Percentiles rank a stretch among this genome's conserved stretches.
These are phyloP conservation scores for Solanum piurae DNA, from an alignment of 257 asterid genomes.

Conservation along the genomic window DNA sequence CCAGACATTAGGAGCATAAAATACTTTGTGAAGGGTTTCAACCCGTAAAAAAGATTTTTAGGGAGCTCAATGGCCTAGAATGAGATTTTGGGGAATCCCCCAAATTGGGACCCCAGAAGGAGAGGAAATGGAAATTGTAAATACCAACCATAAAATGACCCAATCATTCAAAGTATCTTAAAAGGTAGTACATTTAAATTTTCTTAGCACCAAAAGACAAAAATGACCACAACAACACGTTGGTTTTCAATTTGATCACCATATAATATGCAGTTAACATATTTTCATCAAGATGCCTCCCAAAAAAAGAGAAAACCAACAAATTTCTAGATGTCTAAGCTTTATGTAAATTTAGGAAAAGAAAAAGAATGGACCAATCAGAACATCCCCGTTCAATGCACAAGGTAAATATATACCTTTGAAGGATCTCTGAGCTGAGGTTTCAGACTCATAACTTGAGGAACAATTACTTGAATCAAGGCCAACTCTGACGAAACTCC, in stretches of 20 bases:
- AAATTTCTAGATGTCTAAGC: neutral
- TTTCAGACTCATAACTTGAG: slow-evolving; percentile 78
- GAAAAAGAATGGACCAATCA: neutral
- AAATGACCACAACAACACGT: neutral
- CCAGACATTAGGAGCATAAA: neutral
- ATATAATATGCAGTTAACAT: neutral
- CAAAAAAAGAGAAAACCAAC: neutral
- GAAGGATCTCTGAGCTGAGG: slow-evolving; percentile 83
- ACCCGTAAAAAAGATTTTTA: neutral
- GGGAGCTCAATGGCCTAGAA: neutral
- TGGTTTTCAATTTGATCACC: neutral
- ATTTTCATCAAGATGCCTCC: neutral
- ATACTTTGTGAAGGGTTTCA: neutral
- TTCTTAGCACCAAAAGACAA: neutral
- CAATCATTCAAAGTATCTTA: neutral
- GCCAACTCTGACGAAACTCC: slow-evolving; percentile 78
- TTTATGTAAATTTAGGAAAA: neutral
- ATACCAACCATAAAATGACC: neutral
- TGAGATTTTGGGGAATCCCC: neutral
- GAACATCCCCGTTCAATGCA: neutral
- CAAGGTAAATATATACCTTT: slow-evolving; percentile 51
- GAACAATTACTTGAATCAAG: slow-evolving; percentile 84
- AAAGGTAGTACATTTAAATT: neutral
- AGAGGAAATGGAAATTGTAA: neutral
- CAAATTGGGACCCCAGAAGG: neutral